Conservation (phyloP, 148 eudicot genomes). For the Cornus suecica region DNA sequence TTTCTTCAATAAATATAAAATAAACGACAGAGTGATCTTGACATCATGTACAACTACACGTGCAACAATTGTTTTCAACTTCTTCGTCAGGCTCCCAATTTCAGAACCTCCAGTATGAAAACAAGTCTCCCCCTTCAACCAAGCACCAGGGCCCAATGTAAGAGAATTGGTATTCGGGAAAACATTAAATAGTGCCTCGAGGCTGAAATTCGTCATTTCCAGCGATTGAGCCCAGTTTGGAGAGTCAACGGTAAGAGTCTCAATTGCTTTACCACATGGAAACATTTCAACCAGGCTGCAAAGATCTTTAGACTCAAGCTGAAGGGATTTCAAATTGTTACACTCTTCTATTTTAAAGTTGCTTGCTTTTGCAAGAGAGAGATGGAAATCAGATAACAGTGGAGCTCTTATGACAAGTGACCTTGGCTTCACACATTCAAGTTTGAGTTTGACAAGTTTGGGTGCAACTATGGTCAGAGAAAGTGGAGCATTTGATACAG, state of each 20-base stretch:
- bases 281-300: conserved; percentile 29
- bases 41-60: conserved; percentile 34
- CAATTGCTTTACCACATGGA: conserved; percentile 28
- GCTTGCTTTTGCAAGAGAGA: conserved; percentile 39
- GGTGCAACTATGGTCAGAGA: conserved; percentile 57
- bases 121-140: conserved; percentile 41
- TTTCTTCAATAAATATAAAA: conserved; percentile 35
- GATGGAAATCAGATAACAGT: conserved; percentile 41
- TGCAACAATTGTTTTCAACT: conserved; percentile 41
- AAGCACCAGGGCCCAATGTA: conserved; percentile 43
- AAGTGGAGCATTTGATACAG: conserved; percentile 54
- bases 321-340: conserved; percentile 34
- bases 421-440: conserved; percentile 48
- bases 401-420: conserved; percentile 51
- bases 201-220: conserved; percentile 19
- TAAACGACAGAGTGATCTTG: conserved; percentile 36
- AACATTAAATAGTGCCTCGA: conserved; percentile 31
- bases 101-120: conserved; percentile 23
- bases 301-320: conserved; percentile 35
- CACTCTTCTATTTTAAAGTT: conserved; percentile 30
- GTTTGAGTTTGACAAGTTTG: conserved; percentile 45
- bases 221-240: conserved; percentile 16
- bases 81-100: conserved; percentile 21
- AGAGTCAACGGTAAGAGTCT: conserved; percentile 35
- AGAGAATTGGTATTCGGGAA: conserved; percentile 50